Conservation (phyloP, 2,329 filamentous ascomycete genomes). For the Ambrosiella beaveri region DNA sequence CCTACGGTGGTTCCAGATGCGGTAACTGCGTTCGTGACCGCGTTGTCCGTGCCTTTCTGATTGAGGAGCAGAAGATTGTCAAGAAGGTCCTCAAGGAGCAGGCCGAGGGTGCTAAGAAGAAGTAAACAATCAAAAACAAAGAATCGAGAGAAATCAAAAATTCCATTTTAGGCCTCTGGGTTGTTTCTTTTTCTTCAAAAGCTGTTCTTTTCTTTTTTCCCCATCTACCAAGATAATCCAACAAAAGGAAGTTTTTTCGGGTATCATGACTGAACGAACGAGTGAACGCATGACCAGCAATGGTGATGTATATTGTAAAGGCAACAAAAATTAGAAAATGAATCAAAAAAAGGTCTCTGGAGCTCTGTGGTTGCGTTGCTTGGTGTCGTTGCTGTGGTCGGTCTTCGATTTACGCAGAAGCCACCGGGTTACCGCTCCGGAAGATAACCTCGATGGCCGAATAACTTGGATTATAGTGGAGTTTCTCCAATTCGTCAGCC, state of each 20-base stretch:
- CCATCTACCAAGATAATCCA: neutral
- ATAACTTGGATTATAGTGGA: too few relatives aligned
- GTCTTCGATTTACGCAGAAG: neutral
- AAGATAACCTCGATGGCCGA: neutral
- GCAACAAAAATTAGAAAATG: slow-evolving; percentile 5
- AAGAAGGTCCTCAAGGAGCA: slow-evolving; percentile 99
- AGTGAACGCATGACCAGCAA: neutral
- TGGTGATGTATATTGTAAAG: slow-evolving; percentile 3
- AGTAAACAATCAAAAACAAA: slow-evolving; percentile 36
- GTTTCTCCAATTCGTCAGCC: too few relatives aligned
- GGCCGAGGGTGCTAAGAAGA: slow-evolving; percentile 54
- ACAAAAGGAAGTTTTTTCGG: neutral
- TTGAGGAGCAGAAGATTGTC: slow-evolving; percentile 99
- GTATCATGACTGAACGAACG: neutral
- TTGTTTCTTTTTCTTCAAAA: slow-evolving; percentile 14
- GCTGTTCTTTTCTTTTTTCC: neutral
- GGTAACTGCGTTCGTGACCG: slow-evolving; percentile 97
- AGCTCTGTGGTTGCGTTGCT: slow-evolving; percentile 16
- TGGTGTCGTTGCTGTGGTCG: neutral
- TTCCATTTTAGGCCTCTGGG: slow-evolving; percentile 8
- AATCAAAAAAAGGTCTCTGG: slow-evolving; percentile 16
- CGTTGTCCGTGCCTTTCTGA: slow-evolving; percentile 94
- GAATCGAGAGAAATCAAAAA: slow-evolving; percentile 12
- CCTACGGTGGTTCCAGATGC: slow-evolving; percentile 97
- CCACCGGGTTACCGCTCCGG: neutral